Percentiles rank a stretch among this genome's conserved stretches.
These are phyloP conservation scores for Erysiphe neolycopersici DNA, from an alignment of 2,329 filamentous ascomycete genomes.

Conservation along the genomic window DNA sequence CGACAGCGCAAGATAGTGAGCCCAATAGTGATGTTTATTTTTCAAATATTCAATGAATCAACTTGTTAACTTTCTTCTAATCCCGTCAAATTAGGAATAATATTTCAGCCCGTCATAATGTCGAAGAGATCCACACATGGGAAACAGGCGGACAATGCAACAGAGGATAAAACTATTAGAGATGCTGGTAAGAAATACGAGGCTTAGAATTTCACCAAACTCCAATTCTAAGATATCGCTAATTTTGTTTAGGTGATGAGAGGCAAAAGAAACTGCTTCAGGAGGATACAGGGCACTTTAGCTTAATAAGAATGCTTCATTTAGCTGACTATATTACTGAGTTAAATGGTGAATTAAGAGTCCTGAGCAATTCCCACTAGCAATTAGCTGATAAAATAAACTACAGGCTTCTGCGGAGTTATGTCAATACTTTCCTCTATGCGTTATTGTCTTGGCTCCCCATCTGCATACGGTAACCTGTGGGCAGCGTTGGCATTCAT, in stretches of 20 bases:
- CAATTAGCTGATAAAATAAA: background rate
- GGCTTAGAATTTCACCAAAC: background rate
- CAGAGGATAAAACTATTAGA: background rate
- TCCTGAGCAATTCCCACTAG: background rate
- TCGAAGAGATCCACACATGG: background rate
- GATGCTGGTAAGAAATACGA: background rate
- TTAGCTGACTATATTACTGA: conserved; percentile 66
- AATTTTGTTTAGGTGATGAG: conserved; percentile 26
- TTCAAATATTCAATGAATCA: no score
- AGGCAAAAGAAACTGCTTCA: conserved; percentile 54
- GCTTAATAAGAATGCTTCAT: conserved; percentile 40
- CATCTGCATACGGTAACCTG: conserved; percentile 36
- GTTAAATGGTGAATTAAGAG: conserved; percentile 32
- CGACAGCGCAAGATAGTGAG: no score
- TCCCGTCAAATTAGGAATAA: background rate
- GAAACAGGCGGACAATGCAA: background rate
- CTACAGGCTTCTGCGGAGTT: conserved; percentile 52
- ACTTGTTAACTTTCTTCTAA: no score
- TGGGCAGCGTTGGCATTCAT: conserved; percentile 70
- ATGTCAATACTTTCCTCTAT: conserved; percentile 92
- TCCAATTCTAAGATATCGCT: background rate
- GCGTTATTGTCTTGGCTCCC: conserved; percentile 63
- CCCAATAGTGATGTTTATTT: no score
- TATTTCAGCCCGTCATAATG: background rate
- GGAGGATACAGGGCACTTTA: conserved; percentile 47